A percentile compares a stretch with the other conserved stretches of the same genome.
These are phyloP conservation scores for Neophaeococcomyces aloes DNA, from an alignment of 2,329 filamentous ascomycete species.

Conservation along the genomic window DNA sequence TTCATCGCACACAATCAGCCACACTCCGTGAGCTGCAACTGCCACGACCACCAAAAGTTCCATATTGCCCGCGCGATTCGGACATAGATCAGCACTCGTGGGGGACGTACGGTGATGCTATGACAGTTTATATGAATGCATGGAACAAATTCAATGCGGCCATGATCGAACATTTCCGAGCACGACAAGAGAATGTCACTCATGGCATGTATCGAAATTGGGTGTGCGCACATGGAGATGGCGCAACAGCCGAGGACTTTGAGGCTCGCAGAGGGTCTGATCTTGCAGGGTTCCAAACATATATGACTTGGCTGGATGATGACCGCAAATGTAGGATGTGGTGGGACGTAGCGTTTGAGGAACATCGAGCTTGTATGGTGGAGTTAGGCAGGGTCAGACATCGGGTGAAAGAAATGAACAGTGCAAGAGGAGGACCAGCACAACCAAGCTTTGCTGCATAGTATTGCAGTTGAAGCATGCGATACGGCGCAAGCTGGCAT, in stretches of 20 bases:
- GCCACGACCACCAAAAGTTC: conserved; percentile 43
- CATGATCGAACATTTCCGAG: conserved; percentile 47
- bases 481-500: no score
- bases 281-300: conserved; percentile 35
- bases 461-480: background rate
- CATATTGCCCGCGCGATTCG: conserved; percentile 27
- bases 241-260: conserved; percentile 21
- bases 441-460: background rate
- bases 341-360: conserved; percentile 39
- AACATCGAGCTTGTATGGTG: conserved; percentile 34
- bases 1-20: conserved; percentile 30
- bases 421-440: background rate
- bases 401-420: conserved; percentile 24
- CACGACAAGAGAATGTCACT: conserved; percentile 39
- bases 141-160: conserved; percentile 46
- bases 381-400: conserved; percentile 32
- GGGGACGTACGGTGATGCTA: conserved; percentile 42
- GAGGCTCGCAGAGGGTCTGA: conserved; percentile 10
- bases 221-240: conserved; percentile 40
- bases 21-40: conserved; percentile 30
- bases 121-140: conserved; percentile 46
- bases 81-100: conserved; percentile 39
- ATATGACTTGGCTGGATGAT: conserved; percentile 37
- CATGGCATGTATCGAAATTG: conserved; percentile 38
- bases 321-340: conserved; percentile 36